Conservation (phyloP, 179 eudicot species). For the Beta macrorhiza region DNA sequence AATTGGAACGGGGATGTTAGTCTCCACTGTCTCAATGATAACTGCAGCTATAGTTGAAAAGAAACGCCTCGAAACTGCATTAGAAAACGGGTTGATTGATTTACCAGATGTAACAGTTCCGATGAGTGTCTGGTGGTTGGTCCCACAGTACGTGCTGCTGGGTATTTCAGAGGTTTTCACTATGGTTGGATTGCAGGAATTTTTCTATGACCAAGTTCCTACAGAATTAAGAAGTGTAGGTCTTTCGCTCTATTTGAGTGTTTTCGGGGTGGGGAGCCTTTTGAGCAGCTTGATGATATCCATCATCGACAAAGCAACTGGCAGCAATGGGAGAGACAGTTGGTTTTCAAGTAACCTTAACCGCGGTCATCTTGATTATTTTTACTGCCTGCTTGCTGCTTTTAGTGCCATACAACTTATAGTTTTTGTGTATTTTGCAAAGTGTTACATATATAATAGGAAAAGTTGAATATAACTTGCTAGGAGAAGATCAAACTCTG, state of each 20-base stretch:
- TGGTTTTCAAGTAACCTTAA: constrained; percentile 68
- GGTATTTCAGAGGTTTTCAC: constrained; percentile 67
- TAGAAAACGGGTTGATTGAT: constrained; percentile 51
- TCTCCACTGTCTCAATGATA: constrained; percentile 51
- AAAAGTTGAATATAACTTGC: constrained; percentile 11
- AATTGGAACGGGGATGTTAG: constrained; percentile 51
- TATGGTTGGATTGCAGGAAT: constrained; percentile 72
- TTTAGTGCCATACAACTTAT: constrained; percentile 43
- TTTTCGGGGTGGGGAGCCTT: constrained; percentile 55
- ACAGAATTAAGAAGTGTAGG: constrained; percentile 61
- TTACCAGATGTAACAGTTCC: constrained; percentile 46
- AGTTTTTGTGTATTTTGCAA: constrained; percentile 43
- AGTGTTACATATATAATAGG: constrained; percentile 48
- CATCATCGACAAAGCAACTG: constrained; percentile 37
- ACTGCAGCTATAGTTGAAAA: constrained; percentile 57
- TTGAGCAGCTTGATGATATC: constrained; percentile 61
- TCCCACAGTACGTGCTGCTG: constrained; percentile 54
- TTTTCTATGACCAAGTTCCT: constrained; percentile 73
- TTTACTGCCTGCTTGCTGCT: constrained; percentile 63
- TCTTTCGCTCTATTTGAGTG: constrained; percentile 51
- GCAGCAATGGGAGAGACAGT: constrained; percentile 39
- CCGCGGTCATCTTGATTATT: constrained; percentile 71
- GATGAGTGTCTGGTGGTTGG: constrained; percentile 72
- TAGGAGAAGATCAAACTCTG: background rate
- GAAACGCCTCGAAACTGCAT: constrained; percentile 47